A percentile compares a stretch with the other conserved stretches of the same genome.
Conservation (phyloP, 1,139 yeast species). For the Taphrina wiesneri region DNA sequence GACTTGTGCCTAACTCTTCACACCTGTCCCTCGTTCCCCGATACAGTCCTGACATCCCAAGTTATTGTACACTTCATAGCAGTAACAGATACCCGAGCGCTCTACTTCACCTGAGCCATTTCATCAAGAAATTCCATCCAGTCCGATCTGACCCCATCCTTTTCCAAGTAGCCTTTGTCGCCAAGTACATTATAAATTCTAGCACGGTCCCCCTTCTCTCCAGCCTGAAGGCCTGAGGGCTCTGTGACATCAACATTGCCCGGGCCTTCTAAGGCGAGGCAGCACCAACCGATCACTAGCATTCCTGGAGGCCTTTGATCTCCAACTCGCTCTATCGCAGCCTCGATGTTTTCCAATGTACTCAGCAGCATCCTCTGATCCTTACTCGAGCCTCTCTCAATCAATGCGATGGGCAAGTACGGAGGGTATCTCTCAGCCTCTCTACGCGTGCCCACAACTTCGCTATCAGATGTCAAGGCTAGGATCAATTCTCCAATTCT, state of each 20-base stretch:
- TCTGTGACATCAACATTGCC: constrained; percentile 31
- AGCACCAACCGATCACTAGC: constrained; percentile 77
- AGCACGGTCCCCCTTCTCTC: constrained; percentile 11
- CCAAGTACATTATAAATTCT: constrained; percentile 12
- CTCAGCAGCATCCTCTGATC: constrained; percentile 88
- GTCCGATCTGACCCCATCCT: constrained; percentile 20
- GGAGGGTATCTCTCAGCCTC: constrained; percentile 64
- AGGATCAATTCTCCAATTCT: constrained; percentile 70
- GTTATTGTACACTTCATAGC: background rate
- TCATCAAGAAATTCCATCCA: constrained; percentile 27
- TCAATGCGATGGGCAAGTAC: constrained; percentile 74
- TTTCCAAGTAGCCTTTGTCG: constrained; percentile 11
- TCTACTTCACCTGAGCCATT: constrained; percentile 7
- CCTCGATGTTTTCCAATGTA: constrained; percentile 62
- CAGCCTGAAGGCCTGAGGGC: constrained; percentile 16
- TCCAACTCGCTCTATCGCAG: constrained; percentile 76
- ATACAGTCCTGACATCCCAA: too few species aligned
- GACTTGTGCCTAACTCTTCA: too few species aligned
- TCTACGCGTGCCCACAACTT: constrained; percentile 39
- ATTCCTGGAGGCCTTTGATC: constrained; percentile 87
- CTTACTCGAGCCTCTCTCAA: constrained; percentile 90
- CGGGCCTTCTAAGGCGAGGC: constrained; percentile 53
- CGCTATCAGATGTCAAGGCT: constrained; percentile 47
- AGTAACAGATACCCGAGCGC: background rate
- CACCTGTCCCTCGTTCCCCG: too few species aligned